phyloP scores from a whole-genome alignment of 805 yeast genomes.

The Cyberlindnera mississippiensis region DNA sequence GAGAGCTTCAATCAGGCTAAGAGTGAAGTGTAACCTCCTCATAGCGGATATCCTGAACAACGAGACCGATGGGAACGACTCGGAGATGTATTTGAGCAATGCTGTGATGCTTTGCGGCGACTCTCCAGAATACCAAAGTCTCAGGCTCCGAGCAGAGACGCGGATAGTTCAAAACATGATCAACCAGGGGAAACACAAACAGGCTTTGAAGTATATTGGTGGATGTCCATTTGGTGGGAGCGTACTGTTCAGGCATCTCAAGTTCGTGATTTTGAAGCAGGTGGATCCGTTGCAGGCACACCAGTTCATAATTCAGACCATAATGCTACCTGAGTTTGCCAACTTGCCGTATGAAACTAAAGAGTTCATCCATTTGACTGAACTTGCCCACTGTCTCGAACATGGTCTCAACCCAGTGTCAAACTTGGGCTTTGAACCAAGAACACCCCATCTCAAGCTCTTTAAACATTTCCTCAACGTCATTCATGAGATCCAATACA shows the following conservation, averaged over 20 bases:
- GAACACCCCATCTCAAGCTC: background rate
- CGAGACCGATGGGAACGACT: constrained; percentile 4
- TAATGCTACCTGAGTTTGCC: background rate
- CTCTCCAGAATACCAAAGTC: background rate
- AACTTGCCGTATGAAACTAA: constrained; percentile 3
- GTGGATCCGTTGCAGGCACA: constrained; percentile 17
- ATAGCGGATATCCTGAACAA: constrained; percentile 27
- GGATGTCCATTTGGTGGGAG: background rate
- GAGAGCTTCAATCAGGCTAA: constrained; percentile 25
- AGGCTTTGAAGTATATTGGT: constrained; percentile 9
- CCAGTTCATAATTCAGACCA: constrained; percentile 4
- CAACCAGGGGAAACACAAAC: constrained; percentile 7
- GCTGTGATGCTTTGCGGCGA: constrained; percentile 17
- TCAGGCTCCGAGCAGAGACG: constrained; percentile 9
- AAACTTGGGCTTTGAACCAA: constrained; percentile 1
- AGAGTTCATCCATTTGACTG: constrained; percentile 11
- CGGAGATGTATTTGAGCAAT: constrained; percentile 16
- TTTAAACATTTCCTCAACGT: constrained; percentile 1
- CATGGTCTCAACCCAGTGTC: constrained; percentile 11
- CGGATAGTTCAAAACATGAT: constrained; percentile 5
- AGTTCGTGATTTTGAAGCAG: constrained; percentile 6
- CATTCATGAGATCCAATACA: constrained; percentile 4
- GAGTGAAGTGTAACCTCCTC: constrained; percentile 25
- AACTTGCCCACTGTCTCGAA: constrained; percentile 11
- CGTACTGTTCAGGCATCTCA: constrained; percentile 8